These are phyloP conservation scores for Fusarium sp. DNA, from an alignment of 2,329 filamentous ascomycete species.

Conservation along the genomic window DNA sequence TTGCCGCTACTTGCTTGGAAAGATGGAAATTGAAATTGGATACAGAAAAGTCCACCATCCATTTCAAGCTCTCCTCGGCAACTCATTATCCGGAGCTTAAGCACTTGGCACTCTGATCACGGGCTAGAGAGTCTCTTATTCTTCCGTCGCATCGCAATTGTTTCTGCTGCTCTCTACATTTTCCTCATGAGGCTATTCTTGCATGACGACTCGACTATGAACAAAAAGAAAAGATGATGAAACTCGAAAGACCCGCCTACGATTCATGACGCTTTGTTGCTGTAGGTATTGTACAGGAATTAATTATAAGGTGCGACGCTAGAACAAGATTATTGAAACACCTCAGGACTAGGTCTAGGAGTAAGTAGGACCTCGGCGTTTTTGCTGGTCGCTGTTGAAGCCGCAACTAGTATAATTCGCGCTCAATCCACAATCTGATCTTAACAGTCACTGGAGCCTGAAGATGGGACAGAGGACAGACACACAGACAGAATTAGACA, in stretches of 20 bases:
- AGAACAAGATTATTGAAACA: conserved; percentile 29
- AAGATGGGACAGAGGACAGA: background rate
- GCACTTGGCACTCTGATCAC: conserved; percentile 18
- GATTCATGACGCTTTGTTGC: conserved; percentile 4
- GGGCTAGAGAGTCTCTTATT: background rate
- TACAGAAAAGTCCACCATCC: background rate
- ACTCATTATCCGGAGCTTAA: conserved; percentile 27
- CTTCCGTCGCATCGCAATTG: background rate
- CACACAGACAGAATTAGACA: background rate
- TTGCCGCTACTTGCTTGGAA: conserved; percentile 31
- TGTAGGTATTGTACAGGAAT: background rate
- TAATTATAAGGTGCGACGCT: conserved; percentile 20
- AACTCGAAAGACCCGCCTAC: background rate
- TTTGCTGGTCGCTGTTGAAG: conserved; percentile 19
- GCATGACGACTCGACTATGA: background rate
- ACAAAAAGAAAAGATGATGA: background rate
- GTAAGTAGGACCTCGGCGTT: conserved; percentile 5
- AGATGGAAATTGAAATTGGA: conserved; percentile 36
- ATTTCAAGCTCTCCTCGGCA: conserved; percentile 31
- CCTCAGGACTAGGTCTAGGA: background rate
- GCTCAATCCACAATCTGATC: conserved; percentile 26
- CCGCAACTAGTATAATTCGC: conserved; percentile 16
- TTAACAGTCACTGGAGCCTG: background rate
- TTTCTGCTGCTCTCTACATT: background rate
- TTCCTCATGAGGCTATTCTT: background rate